phyloP scores from a whole-genome alignment of 1,284 basidiomycete species.

The Inonotus hispidus region DNA sequence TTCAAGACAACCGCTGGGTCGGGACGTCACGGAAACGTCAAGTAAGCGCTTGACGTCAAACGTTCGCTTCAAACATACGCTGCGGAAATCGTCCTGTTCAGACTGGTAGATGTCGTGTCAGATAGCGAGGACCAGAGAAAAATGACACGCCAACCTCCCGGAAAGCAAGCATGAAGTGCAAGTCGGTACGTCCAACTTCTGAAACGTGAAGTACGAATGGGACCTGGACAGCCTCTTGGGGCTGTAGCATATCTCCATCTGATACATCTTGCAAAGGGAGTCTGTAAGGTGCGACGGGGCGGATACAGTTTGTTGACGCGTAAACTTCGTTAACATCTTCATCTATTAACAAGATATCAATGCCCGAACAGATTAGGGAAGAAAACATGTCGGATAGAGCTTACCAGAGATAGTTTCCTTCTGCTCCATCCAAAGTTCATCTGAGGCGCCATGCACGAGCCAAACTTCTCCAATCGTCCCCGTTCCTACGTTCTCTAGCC shows the following conservation, averaged over 20 bases:
- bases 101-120: conserved; percentile 8
- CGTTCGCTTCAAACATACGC: conserved; percentile 46
- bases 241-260: conserved; percentile 33
- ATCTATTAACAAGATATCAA: not conserved
- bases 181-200: conserved; percentile 40
- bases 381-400: conserved; percentile 14
- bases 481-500: conserved; percentile 57
- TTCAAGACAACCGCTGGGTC: conserved; percentile 44
- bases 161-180: conserved; percentile 61
- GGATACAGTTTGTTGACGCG: conserved; percentile 38
- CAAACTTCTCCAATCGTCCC: conserved; percentile 59
- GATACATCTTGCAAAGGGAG: conserved; percentile 38
- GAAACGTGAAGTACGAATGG: conserved; percentile 50
- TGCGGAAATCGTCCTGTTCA: conserved; percentile 38
- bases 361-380: conserved; percentile 15
- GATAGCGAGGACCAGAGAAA: not conserved
- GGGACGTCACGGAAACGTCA: conserved; percentile 41
- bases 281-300: conserved; percentile 46
- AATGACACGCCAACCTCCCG: conserved; percentile 48
- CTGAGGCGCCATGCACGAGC: conserved; percentile 53
- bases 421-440: conserved; percentile 52
- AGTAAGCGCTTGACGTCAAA: conserved; percentile 58
- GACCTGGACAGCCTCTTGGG: conserved; percentile 44
- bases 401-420: conserved; percentile 17
- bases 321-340: conserved; percentile 16